phyloP scores from a whole-genome alignment of 805 yeast genomes.

The Metschnikowia corniflorae region DNA sequence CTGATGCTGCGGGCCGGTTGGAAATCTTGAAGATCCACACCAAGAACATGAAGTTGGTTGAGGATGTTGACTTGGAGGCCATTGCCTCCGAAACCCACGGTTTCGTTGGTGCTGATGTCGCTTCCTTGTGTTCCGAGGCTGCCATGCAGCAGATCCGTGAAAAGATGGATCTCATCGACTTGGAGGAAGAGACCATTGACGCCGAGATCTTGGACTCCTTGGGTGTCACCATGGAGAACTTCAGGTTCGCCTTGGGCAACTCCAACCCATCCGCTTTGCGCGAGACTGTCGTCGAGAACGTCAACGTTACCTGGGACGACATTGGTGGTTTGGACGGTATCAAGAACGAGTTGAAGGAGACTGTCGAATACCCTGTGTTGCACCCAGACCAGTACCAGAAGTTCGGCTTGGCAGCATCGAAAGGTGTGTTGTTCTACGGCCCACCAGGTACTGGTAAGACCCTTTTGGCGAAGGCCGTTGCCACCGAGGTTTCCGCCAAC shows the following conservation, averaged over 20 bases:
- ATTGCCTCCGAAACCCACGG: conserved; percentile 98
- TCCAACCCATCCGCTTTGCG: conserved; percentile 98
- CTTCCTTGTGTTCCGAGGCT: conserved; percentile 98
- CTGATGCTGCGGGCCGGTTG: conserved; percentile 97
- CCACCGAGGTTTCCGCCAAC: conserved; percentile 97
- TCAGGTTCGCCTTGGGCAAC: conserved; percentile 94
- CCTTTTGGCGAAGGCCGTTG: conserved; percentile 96
- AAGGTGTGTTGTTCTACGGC: conserved; percentile 97
- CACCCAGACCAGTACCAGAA: conserved; percentile 99
- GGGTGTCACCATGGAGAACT: conserved; percentile 99
- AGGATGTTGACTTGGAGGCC: conserved; percentile 91
- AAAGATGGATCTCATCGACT: conserved; percentile 96
- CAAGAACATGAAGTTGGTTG: conserved; percentile 95
- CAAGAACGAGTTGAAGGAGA: conserved; percentile 95
- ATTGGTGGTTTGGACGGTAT: conserved; percentile 97
- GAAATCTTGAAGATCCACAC: conserved; percentile 97
- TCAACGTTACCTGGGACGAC: conserved; percentile 98
- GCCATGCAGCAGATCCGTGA: conserved; percentile 99
- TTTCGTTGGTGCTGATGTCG: conserved; percentile 98
- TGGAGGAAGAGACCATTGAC: conserved; percentile 94
- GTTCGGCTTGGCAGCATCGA: conserved; percentile 96
- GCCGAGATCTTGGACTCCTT: conserved; percentile 94
- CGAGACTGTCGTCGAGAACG: conserved; percentile 98
- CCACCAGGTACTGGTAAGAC: conserved; percentile 99
- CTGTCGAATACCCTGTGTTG: conserved; percentile 97